phyloP scores from a whole-genome alignment of 169 alveolate species.

The Plasmodium inui region DNA sequence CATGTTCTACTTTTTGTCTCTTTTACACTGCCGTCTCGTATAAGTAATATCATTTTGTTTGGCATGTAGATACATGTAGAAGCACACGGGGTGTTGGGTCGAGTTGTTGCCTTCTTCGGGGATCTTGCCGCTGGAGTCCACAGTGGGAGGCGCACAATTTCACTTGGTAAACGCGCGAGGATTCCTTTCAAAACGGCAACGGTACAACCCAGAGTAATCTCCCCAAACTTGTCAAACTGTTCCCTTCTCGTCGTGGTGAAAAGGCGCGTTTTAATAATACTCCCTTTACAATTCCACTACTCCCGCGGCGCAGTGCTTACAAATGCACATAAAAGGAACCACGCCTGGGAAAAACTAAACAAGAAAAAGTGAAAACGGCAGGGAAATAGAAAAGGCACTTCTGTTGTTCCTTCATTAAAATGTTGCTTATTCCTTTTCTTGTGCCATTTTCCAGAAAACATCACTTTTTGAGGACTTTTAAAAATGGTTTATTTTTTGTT shows the following conservation, averaged over 20 bases:
- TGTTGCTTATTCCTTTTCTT: not conserved
- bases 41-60: not conserved
- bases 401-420: not conserved
- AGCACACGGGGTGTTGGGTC: not conserved
- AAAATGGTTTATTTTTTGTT: not conserved
- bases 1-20: conserved; percentile 16
- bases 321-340: not conserved
- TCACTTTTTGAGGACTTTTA: not conserved
- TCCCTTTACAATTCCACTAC: not conserved
- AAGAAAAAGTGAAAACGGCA: not conserved
- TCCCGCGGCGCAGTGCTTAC: not conserved
- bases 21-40: not conserved
- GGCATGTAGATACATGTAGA: not conserved
- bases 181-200: not conserved
- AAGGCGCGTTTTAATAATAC: not conserved
- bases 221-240: not conserved
- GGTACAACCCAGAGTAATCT: not conserved
- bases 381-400: not conserved
- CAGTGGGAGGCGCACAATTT: not conserved
- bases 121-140: not conserved
- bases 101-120: not conserved
- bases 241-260: not conserved
- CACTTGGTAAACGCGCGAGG: not conserved
- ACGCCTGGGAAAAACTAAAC: not conserved
- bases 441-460: not conserved